phyloP scores from a whole-genome alignment of 352 stramenopile species.

The Globisporangium nodosum region DNA sequence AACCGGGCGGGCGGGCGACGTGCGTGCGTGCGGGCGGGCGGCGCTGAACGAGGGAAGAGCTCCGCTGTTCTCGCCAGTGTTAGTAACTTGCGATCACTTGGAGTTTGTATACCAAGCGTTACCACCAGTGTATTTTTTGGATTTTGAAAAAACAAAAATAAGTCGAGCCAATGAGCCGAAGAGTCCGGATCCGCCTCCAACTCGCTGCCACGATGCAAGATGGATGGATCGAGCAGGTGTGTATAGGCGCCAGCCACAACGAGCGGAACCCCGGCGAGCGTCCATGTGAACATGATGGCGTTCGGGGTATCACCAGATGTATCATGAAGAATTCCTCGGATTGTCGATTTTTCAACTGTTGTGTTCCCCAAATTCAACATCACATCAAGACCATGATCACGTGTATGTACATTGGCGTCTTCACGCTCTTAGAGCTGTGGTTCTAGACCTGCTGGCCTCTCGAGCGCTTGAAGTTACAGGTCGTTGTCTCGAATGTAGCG shows the following conservation, averaged over 20 bases:
- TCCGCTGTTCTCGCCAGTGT: neutral
- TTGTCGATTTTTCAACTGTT: too few species aligned
- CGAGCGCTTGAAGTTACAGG: slow-evolving; percentile 24
- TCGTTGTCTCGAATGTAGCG: slow-evolving; percentile 86
- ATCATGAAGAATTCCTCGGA: too few species aligned
- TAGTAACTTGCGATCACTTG: slow-evolving; percentile 2
- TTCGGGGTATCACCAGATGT: neutral
- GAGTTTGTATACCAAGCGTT: neutral
- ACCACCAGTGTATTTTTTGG: neutral
- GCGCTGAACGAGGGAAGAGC: neutral
- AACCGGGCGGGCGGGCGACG: neutral
- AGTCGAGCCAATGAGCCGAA: neutral
- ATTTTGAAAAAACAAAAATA: slow-evolving; percentile 7
- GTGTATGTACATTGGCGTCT: neutral
- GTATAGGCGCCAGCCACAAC: neutral
- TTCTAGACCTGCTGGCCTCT: neutral
- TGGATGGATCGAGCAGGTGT: neutral
- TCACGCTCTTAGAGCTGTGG: too few species aligned
- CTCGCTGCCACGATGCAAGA: neutral
- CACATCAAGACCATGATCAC: too few species aligned
- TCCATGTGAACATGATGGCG: neutral
- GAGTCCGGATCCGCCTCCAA: too few species aligned
- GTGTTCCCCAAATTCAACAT: too few species aligned
- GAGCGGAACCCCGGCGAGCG: neutral
- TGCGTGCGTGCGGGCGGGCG: neutral